Evolutionary conservation across 1,139 yeast genomes (phyloP), one percentile per base, ranked within the genome.

Genomic region (Hanseniaspora uvarum): DNA sequence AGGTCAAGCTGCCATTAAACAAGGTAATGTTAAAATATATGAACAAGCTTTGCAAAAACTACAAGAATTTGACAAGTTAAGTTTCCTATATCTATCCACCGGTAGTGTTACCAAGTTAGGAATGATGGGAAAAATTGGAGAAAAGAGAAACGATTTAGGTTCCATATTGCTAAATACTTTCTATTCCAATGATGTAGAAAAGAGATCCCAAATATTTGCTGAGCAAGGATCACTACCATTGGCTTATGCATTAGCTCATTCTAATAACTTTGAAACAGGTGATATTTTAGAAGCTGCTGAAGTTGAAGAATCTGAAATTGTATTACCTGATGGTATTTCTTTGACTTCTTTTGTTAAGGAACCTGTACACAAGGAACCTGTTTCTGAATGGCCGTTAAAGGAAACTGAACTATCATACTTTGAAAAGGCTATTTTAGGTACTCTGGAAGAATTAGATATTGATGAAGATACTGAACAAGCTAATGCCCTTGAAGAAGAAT

Each of bases 211-310:
- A 61, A 78, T 85, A 33, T 81, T 85, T 63, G 77, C 83, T 54
- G 80, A 83, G 61, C 80, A 85, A 56, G 96, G 96, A 28, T 76
- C 89, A 71, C 71, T 78, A 55, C 92, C 98, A 8, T 77, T 94
- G 63, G 98, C 98, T 1, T 94, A 88, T 67, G 86, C 96, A 28
- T 77, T 89, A 59, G 97, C 98, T 28, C 86, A 86, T 68, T 75
- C 94, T 36, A 85, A 83, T 61, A 96, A 96, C 5, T 77, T 88
- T 59, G 78, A 75, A 41, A 95, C 95, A 30, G 76, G 78, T 46
- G 76, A 79, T 50, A 83, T 86, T 55, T 72, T 89, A 60, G 77
- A 76, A 48, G 82, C 84, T 60, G 79, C 89, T 30, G 86, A 81
- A 10, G 58, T 86, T 37, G 73, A 75, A 36, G 87, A 79, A 60